These are phyloP conservation scores for Beverwykella pulmonaria DNA, from an alignment of 495 filamentous ascomycete genomes.

Conservation along the genomic window DNA sequence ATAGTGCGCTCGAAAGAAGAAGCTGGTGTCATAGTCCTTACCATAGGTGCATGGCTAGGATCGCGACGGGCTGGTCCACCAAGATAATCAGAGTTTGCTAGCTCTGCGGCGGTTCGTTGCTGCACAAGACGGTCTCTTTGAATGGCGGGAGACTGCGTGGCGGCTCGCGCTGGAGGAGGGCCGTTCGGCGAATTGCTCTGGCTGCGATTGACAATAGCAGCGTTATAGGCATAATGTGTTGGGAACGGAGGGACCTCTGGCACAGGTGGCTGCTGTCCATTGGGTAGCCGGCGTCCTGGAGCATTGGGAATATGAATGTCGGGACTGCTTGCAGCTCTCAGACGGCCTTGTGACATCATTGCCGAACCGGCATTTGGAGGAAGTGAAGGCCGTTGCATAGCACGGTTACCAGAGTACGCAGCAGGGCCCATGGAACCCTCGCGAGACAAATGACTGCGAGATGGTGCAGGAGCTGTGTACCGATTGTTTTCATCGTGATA, in stretches of 20 bases:
- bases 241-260: constrained; percentile 71
- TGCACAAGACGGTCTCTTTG: constrained; percentile 42
- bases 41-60: constrained; percentile 23
- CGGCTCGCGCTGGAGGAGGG: constrained; percentile 54
- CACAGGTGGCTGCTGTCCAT: constrained; percentile 64
- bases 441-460: constrained; percentile 68
- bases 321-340: constrained; percentile 72
- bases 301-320: constrained; percentile 62
- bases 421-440: constrained; percentile 72
- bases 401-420: constrained; percentile 60
- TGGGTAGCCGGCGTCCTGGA: constrained; percentile 54
- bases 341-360: constrained; percentile 54
- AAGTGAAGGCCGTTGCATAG: constrained; percentile 76
- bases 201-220: constrained; percentile 66
- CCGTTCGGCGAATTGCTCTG: constrained; percentile 66
- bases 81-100: constrained; percentile 30
- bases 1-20: constrained; percentile 34
- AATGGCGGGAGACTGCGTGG: constrained; percentile 48
- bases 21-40: constrained; percentile 28
- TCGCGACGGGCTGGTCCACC: constrained; percentile 30
- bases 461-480: constrained; percentile 85
- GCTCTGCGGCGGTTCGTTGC: constrained; percentile 30
- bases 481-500: constrained; percentile 71
- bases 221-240: constrained; percentile 61
- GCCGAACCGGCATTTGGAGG: constrained; percentile 70